Percentiles rank a stretch among this genome's conserved stretches.
Evolutionary conservation across 805 yeast genomes (phyloP).

Genomic region (Metschnikowia matae): DNA sequence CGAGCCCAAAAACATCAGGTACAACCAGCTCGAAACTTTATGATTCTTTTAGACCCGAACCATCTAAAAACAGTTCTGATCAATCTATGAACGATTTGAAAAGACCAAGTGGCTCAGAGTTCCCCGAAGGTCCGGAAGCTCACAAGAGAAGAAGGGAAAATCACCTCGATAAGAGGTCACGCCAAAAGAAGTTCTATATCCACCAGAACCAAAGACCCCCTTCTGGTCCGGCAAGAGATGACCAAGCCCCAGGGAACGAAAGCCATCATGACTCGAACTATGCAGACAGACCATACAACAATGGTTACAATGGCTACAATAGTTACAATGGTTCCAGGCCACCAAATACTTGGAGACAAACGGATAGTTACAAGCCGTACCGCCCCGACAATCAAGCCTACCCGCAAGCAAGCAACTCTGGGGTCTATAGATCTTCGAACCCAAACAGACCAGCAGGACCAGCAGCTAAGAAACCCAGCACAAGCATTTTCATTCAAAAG

Average conservation of each 20-base stretch:
- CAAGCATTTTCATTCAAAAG: slow-evolving; percentile 12
- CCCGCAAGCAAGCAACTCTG: slow-evolving; percentile 11
- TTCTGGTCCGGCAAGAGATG: not conserved
- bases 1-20: too few species aligned
- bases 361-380: not conserved
- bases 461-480: not conserved
- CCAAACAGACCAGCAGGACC: slow-evolving; percentile 3
- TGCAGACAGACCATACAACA: not conserved
- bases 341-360: not conserved
- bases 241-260: not conserved
- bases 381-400: not conserved
- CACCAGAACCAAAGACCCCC: not conserved
- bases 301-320: not conserved
- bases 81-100: not conserved
- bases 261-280: not conserved
- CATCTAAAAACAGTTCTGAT: not conserved
- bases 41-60: too few species aligned
- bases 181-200: not conserved
- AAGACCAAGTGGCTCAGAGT: not conserved
- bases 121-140: not conserved
- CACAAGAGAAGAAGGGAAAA: not conserved
- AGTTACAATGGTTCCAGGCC: not conserved
- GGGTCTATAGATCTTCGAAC: slow-evolving; percentile 11
- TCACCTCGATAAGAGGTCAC: not conserved
- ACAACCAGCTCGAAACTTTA: too few species aligned